These are phyloP conservation scores for Hypoxylon sp. DNA, from an alignment of 2,329 filamentous ascomycete genomes.

Conservation along the genomic window DNA sequence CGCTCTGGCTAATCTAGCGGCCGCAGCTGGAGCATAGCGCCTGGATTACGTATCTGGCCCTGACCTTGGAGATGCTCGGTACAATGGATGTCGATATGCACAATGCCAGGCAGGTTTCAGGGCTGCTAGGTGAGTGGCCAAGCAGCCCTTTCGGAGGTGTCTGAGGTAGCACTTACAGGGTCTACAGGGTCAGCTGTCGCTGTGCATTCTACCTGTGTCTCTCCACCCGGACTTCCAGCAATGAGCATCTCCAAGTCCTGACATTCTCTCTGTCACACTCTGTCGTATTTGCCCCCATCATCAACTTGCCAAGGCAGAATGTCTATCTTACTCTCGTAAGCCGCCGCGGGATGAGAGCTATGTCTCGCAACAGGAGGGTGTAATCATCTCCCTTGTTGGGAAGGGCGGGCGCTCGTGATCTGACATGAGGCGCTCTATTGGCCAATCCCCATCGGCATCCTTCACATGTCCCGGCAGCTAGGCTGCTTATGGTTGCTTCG, in stretches of 20 bases:
- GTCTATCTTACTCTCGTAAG: conserved; percentile 10
- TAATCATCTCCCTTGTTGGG: conserved; percentile 26
- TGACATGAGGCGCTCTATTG: conserved; percentile 16
- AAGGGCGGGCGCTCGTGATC: conserved; percentile 29
- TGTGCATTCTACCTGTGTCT: conserved; percentile 8
- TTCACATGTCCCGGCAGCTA: conserved; percentile 21
- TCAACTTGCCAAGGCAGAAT: conserved; percentile 18
- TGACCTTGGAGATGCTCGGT: conserved; percentile 15
- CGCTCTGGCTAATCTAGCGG: conserved; percentile 5
- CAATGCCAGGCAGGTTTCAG: too few species aligned
- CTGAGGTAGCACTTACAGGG: too few species aligned
- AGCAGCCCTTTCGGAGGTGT: too few species aligned
- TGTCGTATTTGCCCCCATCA: conserved; percentile 1
- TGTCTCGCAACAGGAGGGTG: conserved; percentile 21
- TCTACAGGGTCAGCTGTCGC: conserved; percentile 21
- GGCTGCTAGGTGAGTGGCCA: too few species aligned
- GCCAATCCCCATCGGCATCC: conserved; percentile 24
- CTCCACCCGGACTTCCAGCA: conserved; percentile 13
- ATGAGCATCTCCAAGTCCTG: background rate
- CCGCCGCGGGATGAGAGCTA: background rate
- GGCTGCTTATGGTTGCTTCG: conserved; percentile 29
- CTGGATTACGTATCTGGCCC: background rate
- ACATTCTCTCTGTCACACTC: background rate
- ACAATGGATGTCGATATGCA: too few species aligned
- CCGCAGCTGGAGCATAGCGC: background rate